phyloP scores from a whole-genome alignment of 2,329 filamentous ascomycete species.

The Scedosporium apiospermum region DNA sequence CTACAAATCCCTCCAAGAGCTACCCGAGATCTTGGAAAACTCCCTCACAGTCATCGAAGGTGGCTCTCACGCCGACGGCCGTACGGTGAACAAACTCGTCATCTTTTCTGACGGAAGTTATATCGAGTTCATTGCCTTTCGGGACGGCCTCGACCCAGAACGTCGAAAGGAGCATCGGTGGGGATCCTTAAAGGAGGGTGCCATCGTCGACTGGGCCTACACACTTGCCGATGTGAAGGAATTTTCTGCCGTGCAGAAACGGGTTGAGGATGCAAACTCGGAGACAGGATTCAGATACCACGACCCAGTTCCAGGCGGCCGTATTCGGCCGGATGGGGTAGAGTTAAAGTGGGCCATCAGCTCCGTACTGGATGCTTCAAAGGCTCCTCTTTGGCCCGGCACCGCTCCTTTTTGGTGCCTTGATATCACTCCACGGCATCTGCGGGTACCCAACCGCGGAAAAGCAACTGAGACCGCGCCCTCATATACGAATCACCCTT shows the following conservation, averaged over 20 bases:
- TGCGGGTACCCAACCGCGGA: conserved; percentile 38
- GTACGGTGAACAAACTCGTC: conserved; percentile 53
- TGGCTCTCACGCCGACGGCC: conserved; percentile 50
- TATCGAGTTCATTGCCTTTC: conserved; percentile 56
- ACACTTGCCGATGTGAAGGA: conserved; percentile 26
- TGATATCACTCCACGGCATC: conserved; percentile 46
- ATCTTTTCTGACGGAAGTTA: conserved; percentile 55
- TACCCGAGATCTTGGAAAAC: conserved; percentile 40
- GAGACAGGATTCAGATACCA: conserved; percentile 31
- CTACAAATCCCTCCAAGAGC: conserved; percentile 30
- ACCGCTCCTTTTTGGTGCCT: conserved; percentile 56
- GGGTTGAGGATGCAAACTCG: conserved; percentile 19
- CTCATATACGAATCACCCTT: neutral
- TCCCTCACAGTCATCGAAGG: conserved; percentile 42
- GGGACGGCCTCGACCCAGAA: conserved; percentile 19
- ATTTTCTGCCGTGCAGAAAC: conserved; percentile 26
- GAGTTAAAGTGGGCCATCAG: conserved; percentile 48
- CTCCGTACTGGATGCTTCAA: neutral
- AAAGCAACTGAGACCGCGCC: neutral
- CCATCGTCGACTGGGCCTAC: conserved; percentile 52
- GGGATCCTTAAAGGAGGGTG: conserved; percentile 40
- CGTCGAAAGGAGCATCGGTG: conserved; percentile 44
- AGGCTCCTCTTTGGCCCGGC: conserved; percentile 27
- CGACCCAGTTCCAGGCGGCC: conserved; percentile 40
- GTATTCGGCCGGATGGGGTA: conserved; percentile 43